Base-by-base conservation (phyloP, 2,329 filamentous ascomycete genomes). In the Xylaria multiplex region DNA sequence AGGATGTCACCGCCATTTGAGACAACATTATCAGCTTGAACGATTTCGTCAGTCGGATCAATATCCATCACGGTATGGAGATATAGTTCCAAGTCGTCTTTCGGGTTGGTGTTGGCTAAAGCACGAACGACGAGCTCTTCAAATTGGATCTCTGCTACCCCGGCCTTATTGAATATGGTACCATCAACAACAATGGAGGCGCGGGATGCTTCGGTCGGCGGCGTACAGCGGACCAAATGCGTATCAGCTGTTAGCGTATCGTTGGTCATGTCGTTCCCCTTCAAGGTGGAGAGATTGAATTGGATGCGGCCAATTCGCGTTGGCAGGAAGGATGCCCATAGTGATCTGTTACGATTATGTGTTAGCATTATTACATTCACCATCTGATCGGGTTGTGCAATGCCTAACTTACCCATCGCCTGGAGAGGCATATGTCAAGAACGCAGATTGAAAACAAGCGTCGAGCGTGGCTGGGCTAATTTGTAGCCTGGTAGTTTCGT, bases 291-390 rank as follows among this genome's bases (percentile, higher is more conserved):
- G 40, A 80, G 55, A 65, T 79, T 82, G 72, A 83, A 82, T 2
- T 73, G 71, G 0, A 82, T 65, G 14, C 62, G 71, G 8, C 74
- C 70, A 7, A 82, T 80, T 2, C 59, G 66, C 5, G 75, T 70
- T 0, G 81, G 81, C 0, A 83, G 73, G 64, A 83, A 82, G 0
- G 78, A 74, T 1, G 79, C 80, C 81, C 81, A 83, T 0, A 83
- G 73, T 0, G 80, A 75, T 13, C 76, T 76, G n/a, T 69, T 27
- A 16, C 14, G 27, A 35, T 6, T 16, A 14, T 9, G 4, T 4
- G 24, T 72, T 61, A 67, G 55, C 22, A 35, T 32, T 3, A 22
- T 22, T 4, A 30, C 8, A 63, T 45, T 54, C 13, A 7, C 8
- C 13, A 6, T 16, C 2, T 2, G 24, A 42, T 42, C 43, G 19